phyloP scores from a whole-genome alignment of 345 rosid genomes.

The Cochlearia excelsa region DNA sequence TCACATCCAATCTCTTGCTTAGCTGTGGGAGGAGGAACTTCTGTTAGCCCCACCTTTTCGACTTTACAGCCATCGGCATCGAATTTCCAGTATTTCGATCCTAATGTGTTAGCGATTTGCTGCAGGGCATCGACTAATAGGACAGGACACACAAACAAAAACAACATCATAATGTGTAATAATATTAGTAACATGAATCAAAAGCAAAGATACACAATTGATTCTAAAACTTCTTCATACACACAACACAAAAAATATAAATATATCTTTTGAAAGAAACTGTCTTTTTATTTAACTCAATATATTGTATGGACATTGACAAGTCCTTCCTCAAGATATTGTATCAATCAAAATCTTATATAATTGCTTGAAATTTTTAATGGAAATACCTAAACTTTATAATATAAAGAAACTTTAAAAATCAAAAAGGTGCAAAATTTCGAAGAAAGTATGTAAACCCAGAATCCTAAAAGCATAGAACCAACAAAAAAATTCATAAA shows the following conservation, averaged over 20 bases:
- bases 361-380: too few species aligned
- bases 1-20: conserved; percentile 42
- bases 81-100: conserved; percentile 47
- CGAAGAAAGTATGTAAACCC: not conserved
- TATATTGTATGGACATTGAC: too few species aligned
- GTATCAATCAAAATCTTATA: too few species aligned
- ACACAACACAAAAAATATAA: too few species aligned
- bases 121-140: conserved; percentile 46
- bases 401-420: too few species aligned
- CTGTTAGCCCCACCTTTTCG: conserved; percentile 39
- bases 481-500: not conserved
- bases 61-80: conserved; percentile 41
- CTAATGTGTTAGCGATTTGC: conserved; percentile 43
- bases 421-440: too few species aligned
- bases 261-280: too few species aligned
- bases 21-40: conserved; percentile 34
- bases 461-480: not conserved
- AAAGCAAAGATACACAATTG: not conserved
- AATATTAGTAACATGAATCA: conserved; percentile 10
- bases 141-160: conserved; percentile 21
- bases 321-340: too few species aligned
- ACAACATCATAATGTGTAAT: conserved; percentile 1
- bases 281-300: too few species aligned
- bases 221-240: too few species aligned
- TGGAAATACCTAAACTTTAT: too few species aligned